Base-by-base conservation (phyloP, 768 basidiomycete genomes). In the Hericium erinaceus region DNA sequence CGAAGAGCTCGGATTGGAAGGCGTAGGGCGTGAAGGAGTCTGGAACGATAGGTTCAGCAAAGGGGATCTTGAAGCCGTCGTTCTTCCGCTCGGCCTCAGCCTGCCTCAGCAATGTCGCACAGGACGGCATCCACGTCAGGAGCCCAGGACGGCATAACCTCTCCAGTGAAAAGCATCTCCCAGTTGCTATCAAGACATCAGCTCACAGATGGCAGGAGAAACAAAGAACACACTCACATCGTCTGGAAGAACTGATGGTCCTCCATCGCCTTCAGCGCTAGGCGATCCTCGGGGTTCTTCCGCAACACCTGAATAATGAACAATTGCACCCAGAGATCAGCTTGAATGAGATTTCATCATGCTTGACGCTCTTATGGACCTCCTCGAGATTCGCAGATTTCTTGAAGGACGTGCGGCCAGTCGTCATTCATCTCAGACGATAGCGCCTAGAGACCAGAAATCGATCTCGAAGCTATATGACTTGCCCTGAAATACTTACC, bases 361-460 rank as follows among this genome's bases (percentile, higher is more conserved):
- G 15, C 10, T n/a, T 13, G 18, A 55, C 54, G 18, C 54, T 55
- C 10, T 44, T 20, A 11, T 22, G 4, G 54, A 55, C 33, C 12
- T 15, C 54, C 5, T 41, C 54, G 6, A 55, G 22, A 46, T 55
- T 41, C 1, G 20, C 24, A 24, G 41, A n/a, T 22, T 55, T 39
- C 16, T 28, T 4, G 40, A 55, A 55, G n/a, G 54, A 39, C 54
- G 18, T 55, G 40, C 54, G 54, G 11, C 54, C 40, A 20, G 64
- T 60, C 2, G 98, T 79, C 57, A 26, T 26, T 26, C 26, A 98
- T 80, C 68, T 93, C 95, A 98, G 4, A 97, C 75, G 2, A 95
- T 98, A 38, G 97, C 88, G 22, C 97, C 95, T 4, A 99, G 80
- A 0, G 95, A 94, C 97, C 97, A 99, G 39, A 99, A 81, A 67